Evolutionary conservation across 257 asterid genomes (phyloP).

Genomic region (Salvia miltiorrhiza): DNA sequence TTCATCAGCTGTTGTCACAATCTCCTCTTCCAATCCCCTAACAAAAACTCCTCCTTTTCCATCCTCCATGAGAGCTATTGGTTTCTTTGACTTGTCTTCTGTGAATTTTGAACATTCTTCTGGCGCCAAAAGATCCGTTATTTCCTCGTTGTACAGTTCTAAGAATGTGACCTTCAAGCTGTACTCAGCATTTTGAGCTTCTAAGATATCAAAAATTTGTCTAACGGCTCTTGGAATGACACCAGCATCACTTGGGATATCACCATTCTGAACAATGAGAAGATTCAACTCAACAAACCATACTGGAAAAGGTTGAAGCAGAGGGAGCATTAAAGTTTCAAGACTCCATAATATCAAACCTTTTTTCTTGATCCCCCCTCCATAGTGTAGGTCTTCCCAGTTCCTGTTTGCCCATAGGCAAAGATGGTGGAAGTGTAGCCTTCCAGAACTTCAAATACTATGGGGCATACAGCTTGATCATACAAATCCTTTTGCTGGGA

Average conservation of each 20-base stretch:
- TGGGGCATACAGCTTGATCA: constrained; percentile 80
- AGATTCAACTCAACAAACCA: constrained; percentile 20
- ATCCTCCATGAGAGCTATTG: constrained; percentile 94
- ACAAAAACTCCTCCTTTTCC: constrained; percentile 96
- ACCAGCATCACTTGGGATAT: constrained; percentile 95
- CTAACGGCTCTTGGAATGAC: constrained; percentile 96
- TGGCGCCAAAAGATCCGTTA: constrained; percentile 85
- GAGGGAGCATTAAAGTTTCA: neutral
- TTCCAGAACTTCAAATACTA: constrained; percentile 91
- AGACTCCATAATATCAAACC: constrained; percentile 40
- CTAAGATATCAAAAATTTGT: constrained; percentile 86
- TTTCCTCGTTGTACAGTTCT: constrained; percentile 96
- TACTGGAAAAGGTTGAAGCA: neutral
- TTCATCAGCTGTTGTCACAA: constrained; percentile 87
- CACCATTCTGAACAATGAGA: constrained; percentile 72
- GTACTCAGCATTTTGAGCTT: constrained; percentile 89
- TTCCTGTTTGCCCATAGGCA: constrained; percentile 99
- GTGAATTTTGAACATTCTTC: constrained; percentile 63
- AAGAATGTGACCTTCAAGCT: constrained; percentile 89
- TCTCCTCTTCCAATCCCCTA: constrained; percentile 95
- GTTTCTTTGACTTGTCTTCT: constrained; percentile 89
- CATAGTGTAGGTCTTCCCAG: constrained; percentile 98
- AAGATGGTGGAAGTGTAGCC: constrained; percentile 97
- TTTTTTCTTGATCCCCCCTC: constrained; percentile 98
- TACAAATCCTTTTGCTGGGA: constrained; percentile 92